Evolutionary conservation across 208 protist species (phyloP).

Genomic region (Trypanosomatidae sp.): DNA sequence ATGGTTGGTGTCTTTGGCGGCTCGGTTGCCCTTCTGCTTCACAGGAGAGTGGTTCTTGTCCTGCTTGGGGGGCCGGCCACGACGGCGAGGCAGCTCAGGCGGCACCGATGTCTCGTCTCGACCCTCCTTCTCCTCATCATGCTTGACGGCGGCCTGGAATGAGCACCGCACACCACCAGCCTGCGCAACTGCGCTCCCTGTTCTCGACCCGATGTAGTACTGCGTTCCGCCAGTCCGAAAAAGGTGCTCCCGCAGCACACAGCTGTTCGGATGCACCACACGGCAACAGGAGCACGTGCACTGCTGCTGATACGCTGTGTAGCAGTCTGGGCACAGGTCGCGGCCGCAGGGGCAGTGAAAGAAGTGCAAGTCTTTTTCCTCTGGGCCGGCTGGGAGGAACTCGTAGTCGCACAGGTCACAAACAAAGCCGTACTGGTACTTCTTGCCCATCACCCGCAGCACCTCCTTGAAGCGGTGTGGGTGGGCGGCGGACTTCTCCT

Average conservation of each 20-base stretch:
- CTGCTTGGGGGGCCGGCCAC: slow-evolving; percentile 11
- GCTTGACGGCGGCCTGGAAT: neutral
- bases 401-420: slow-evolving; percentile 87
- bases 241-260: slow-evolving; percentile 61
- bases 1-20: neutral
- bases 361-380: slow-evolving; percentile 48
- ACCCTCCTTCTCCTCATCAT: neutral
- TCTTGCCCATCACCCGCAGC: slow-evolving; percentile 37
- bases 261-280: slow-evolving; percentile 58
- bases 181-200: neutral
- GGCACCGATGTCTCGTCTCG: neutral
- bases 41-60: neutral
- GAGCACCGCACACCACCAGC: neutral
- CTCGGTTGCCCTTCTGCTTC: slow-evolving; percentile 2
- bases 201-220: slow-evolving; percentile 5
- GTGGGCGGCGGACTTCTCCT: slow-evolving; percentile 71
- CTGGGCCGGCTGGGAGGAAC: slow-evolving; percentile 49
- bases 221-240: slow-evolving; percentile 18
- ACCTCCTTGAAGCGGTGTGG: slow-evolving; percentile 76
- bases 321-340: slow-evolving; percentile 84
- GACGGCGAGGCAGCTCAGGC: neutral
- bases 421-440: slow-evolving; percentile 81
- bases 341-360: slow-evolving; percentile 88
- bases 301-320: slow-evolving; percentile 43
- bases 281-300: slow-evolving; percentile 77